Base-by-base conservation (phyloP, 495 filamentous ascomycete genomes). In the Aspergillus conjunctus region DNA sequence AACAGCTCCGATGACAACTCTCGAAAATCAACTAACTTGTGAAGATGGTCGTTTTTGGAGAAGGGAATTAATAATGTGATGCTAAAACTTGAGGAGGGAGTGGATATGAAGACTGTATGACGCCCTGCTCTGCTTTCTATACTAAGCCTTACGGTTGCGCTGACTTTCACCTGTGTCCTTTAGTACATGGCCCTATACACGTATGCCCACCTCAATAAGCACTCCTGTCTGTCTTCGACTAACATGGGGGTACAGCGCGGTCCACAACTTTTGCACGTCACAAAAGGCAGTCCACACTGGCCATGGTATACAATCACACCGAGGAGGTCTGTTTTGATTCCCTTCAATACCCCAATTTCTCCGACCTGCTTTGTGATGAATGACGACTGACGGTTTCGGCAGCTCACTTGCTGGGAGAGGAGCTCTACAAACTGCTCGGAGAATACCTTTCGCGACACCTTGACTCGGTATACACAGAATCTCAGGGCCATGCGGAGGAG, bases 221-320 rank as follows among this genome's bases (percentile, higher is more conserved):
- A 34, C 17, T 18, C 43, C 31, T 12, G 26, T 5, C 26, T 59
- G n/a, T 56, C 50, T 55, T 46, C 53, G n/a, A 59, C 67, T 71
- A 39, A 72, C 70, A 21, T 61, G n/a, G 17, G 17, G 56, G 33
- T 49, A 33, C 64, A 94, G 91, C 26, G 92, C 93, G 56, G 93
- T 99, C 30, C 95, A 99, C 73, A 96, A 99, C 79, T 99, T 99
- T 71, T 99, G 94, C 76, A 98, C 95, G 56, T 96, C 95, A 31
- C 95, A 97, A 71, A 98, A 97, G 73, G 92, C 91, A 2, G 87
- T 92, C 49, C 73, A 67, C 64, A 62, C 73, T 77, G 68, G 81
- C 73, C 69, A 81, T 68, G 52, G 82, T 72, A 17, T 81, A 71
- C 73, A 79, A 56, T 81, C 86, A 51, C 90, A 94, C 74, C 83